Base-by-base conservation (phyloP, 2,329 filamentous ascomycete species). In the Tolypocladium sp. region DNA sequence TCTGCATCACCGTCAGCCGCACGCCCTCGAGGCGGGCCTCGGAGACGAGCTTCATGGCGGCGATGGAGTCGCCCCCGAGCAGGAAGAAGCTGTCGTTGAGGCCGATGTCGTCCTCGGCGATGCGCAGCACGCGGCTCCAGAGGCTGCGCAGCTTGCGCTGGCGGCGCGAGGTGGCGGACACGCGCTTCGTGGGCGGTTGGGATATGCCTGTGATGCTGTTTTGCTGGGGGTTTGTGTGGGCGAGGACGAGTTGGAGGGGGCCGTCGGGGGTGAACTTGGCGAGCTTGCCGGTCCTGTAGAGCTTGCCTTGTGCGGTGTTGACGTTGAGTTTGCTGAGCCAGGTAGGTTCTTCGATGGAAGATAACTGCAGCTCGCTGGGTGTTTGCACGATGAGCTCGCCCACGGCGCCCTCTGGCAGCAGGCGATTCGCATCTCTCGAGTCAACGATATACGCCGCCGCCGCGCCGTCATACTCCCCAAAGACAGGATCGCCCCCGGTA, bases 31-130 rank as follows among this genome's bases (percentile, higher is more conserved):
- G 71, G 27, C 82, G 73, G 2, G 81, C 77, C 57, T 80, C 79
- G 3, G 82, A 80, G 0, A 85, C 83, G 0, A 87, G 71, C 66
- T 81, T 83, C 82, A 87, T 87, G 2, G 82, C 82, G 1, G 77
- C 71, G 33, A 86, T 81, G 0, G 83, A 86, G 69, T 86, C 82
- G 25, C 83, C 83, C 1, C 83, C 83, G 0, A 85, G 75, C 3
- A 77, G 76, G 75, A 86, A 85, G 70, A 86, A 86, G 70, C 80
- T 83, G 64, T 85, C 79, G 13, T 83, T 77, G 1, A 79, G 69
- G 1, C 79, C 75, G 22, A 85, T 81, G 1, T 77, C 71, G 3
- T 79, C 73, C 58, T 80, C 72, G 0, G 70, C 63, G 1, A 80
- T 67, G 1, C 65, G 68, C 37, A 84, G 68, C 1, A 82, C 75